Evolutionary conservation across 495 filamentous ascomycete species (phyloP), one percentile per base, ranked within the genome.

Genomic region (Hamigera avellanea): DNA sequence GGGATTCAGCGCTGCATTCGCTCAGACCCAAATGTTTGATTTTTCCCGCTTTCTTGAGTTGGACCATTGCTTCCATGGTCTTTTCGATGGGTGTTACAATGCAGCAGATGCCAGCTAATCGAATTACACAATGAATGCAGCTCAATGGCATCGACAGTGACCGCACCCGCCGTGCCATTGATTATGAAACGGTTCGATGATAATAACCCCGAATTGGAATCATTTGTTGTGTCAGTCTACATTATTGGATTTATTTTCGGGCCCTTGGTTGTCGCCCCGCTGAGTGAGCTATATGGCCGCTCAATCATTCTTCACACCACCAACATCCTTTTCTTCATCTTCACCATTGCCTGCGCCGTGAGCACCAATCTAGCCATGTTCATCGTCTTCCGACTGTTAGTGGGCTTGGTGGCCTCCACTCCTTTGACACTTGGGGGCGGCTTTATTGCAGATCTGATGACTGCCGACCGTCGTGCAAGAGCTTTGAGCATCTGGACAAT

Each of bases 31-130:
- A 43, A 41, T 77, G 56, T 29, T 64, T 64, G 50, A 81, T 69
- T 46, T 80, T 81, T 15, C 77, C 77, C 6, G 45, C 53, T 15
- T 57, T 56, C 37, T 72, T 63, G 26, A 75, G 53, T 26, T 69
- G 54, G 5, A 54, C 62, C 58, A 76, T 56, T 6, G 54, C 57
- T 30, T 59, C 35, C 28, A 83, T 62, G 0, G 75, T 80, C 51
- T 75, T 72, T 54, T 85, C 81, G 17, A 84, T 65, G 0, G 79
- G 80, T 0, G 56, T 68, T 12, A 57, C 45, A n/a, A n/a, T n/a
- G n/a, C n/a, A n/a, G n/a, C n/a, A n/a, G n/a, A n/a, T n/a, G n/a
- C n/a, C n/a, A n/a, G n/a, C n/a, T n/a, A n/a, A n/a, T n/a, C n/a
- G n/a, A n/a, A n/a, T n/a, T n/a, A n/a, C n/a, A n/a, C n/a, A n/a